Conservation (phyloP, 108 stramenopile species). For the Cyclostephanos invisitatus region DNA sequence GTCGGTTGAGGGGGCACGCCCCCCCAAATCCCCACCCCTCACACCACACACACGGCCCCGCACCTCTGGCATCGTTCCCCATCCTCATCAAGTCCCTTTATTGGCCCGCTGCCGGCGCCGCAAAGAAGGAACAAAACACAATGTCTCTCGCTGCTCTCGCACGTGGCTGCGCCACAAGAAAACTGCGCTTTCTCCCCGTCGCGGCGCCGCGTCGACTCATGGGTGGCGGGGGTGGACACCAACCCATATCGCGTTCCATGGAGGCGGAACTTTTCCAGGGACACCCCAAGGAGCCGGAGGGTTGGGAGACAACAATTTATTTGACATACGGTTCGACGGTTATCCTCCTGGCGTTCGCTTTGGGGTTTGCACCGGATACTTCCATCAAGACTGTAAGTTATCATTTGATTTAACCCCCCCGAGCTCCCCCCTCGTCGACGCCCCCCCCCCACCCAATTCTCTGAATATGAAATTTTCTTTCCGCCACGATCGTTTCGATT, state of each 20-base stretch:
- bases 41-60: conserved; percentile 5
- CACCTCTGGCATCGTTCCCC: too few relatives aligned
- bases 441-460: not conserved
- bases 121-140: not conserved
- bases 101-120: not conserved
- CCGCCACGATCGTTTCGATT: not conserved
- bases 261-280: conserved; percentile 60
- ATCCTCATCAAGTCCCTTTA: too few relatives aligned
- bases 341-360: conserved; percentile 30
- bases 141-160: conserved; percentile 18
- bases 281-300: conserved; percentile 53
- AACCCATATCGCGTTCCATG: conserved; percentile 59
- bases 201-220: conserved; percentile 31
- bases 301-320: conserved; percentile 66
- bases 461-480: not conserved
- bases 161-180: conserved; percentile 13
- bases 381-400: conserved; percentile 54
- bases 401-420: not conserved
- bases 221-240: conserved; percentile 41
- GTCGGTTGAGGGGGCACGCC: too few relatives aligned
- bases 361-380: conserved; percentile 57
- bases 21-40: too few relatives aligned
- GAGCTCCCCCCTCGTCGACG: not conserved
- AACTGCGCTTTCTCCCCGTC: conserved; percentile 3
- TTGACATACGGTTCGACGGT: conserved; percentile 39